A percentile compares a stretch with the other conserved stretches of the same genome.
These are phyloP conservation scores for Lachancea cidri DNA, from an alignment of 805 yeast species.

Conservation along the genomic window DNA sequence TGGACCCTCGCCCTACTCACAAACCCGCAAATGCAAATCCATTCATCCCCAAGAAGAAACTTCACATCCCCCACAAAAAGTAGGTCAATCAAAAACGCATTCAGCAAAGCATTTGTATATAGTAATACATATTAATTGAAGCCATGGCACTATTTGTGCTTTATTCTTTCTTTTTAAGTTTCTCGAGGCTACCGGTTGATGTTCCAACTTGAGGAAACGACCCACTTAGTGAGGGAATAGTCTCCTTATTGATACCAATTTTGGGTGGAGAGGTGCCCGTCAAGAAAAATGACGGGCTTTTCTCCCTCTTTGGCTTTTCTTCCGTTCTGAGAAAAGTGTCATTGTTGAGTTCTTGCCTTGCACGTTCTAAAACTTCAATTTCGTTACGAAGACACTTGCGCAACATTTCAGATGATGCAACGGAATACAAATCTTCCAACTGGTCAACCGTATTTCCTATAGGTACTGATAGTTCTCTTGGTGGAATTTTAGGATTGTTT, in stretches of 20 bases:
- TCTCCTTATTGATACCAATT: slow-evolving; percentile 17
- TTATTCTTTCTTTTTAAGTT: slow-evolving; percentile 5
- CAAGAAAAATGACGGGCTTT: slow-evolving; percentile 13
- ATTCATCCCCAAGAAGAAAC: slow-evolving; percentile 24
- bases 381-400: slow-evolving; percentile 13
- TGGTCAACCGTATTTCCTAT: slow-evolving; percentile 1
- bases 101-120: neutral
- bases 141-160: neutral
- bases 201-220: neutral
- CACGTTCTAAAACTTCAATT: slow-evolving; percentile 19
- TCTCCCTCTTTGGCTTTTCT: neutral
- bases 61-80: slow-evolving; percentile 6
- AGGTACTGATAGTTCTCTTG: neutral
- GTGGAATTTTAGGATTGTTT: slow-evolving; percentile 1
- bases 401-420: neutral
- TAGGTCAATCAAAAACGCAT: neutral
- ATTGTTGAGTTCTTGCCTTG: slow-evolving; percentile 15
- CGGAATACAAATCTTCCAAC: slow-evolving; percentile 1
- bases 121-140: neutral
- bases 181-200: slow-evolving; percentile 1
- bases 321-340: neutral
- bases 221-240: neutral
- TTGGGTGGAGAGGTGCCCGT: slow-evolving; percentile 30
- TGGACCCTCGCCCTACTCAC: neutral
- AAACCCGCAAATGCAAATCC: slow-evolving; percentile 8